Evolutionary conservation across 768 basidiomycete species (phyloP).

Genomic region (Trametes meyenii): DNA sequence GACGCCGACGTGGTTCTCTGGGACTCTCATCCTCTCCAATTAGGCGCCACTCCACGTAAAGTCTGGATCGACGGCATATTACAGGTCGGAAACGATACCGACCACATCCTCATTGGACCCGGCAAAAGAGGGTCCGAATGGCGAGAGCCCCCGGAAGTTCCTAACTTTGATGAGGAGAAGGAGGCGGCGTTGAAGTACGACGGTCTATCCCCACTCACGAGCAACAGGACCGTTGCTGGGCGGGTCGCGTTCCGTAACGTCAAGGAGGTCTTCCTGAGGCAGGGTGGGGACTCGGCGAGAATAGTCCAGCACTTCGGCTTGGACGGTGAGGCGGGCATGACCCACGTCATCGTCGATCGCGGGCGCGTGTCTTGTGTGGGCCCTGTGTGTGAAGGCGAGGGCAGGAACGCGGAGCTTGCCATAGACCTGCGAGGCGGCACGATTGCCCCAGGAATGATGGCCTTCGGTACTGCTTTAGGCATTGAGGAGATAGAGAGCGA

Average conservation of each 20-base stretch:
- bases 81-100: constrained; percentile 54
- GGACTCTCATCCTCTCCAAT: constrained; percentile 44
- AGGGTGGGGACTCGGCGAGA: constrained; percentile 29
- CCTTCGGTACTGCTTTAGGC: constrained; percentile 74
- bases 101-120: constrained; percentile 27
- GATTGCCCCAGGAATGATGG: constrained; percentile 67
- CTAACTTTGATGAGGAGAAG: constrained; percentile 73
- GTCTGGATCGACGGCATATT: constrained; percentile 86
- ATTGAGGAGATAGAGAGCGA: constrained; percentile 70
- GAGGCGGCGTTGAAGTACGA: constrained; percentile 61
- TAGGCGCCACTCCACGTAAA: constrained; percentile 53
- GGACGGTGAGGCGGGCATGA: constrained; percentile 22
- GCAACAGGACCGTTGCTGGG: constrained; percentile 41
- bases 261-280: constrained; percentile 33
- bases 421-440: constrained; percentile 75
- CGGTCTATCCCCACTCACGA: constrained; percentile 70
- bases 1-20: constrained; percentile 47
- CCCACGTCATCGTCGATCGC: constrained; percentile 41
- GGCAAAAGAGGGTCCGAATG: constrained; percentile 32
- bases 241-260: constrained; percentile 71
- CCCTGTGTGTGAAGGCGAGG: constrained; percentile 24
- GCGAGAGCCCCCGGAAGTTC: constrained; percentile 54
- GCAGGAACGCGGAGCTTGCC: constrained; percentile 41
- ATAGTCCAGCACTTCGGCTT: constrained; percentile 43
- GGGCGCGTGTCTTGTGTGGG: constrained; percentile 46